Base-by-base conservation (phyloP, 192 early-diverging fungal genomes). In the Coemansia reversa region DNA sequence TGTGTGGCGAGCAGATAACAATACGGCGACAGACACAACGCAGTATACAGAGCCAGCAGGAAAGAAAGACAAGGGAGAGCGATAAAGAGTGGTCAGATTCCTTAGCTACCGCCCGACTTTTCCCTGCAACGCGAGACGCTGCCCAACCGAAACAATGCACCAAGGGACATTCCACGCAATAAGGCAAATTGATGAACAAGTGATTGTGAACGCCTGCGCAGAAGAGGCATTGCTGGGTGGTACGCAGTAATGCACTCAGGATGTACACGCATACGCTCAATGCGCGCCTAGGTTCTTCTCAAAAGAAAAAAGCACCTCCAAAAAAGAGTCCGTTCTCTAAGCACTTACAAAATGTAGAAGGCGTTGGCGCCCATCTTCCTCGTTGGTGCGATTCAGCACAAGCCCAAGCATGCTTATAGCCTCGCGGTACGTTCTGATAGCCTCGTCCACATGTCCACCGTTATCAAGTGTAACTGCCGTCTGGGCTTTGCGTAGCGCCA, bases 331-430 rank as follows among this genome's bases (percentile, higher is more conserved):
- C 22, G 42, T 7, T 16, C 29, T n/a, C 39, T 6, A 18, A 50
- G 24, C 63, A 76, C 78, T 80, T 76, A 80, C 74, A 65, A 84
- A 80, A 56, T 84, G 82, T 63, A 76, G 55, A 20, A 84, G 69
- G 12, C 82, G 74, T 53, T 80, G 71, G n/a, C 75, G 70, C 24
- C 75, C 73, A 30, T 76, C 79, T 48, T 80, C 75, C 39, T 81
- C 82, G 59, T 67, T 75, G 9, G 78, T 76, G 49, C 78, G 74
- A 66, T 75, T 70, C 30, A 80, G 62, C 53, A 84, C 79, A 18
- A 84, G 66, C 4, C 74, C 78, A 30, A 84, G 74, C 77, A 84
- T 79, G 69, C 77, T 80, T 55, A 84, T 81, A n/a, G 82, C 77
- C 63, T 84, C 82, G 48, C 74, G 63, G 65, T 84, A 84, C 12